Evolutionary conservation across 768 basidiomycete species (phyloP).

Genomic region (Boletus coccyginus): DNA sequence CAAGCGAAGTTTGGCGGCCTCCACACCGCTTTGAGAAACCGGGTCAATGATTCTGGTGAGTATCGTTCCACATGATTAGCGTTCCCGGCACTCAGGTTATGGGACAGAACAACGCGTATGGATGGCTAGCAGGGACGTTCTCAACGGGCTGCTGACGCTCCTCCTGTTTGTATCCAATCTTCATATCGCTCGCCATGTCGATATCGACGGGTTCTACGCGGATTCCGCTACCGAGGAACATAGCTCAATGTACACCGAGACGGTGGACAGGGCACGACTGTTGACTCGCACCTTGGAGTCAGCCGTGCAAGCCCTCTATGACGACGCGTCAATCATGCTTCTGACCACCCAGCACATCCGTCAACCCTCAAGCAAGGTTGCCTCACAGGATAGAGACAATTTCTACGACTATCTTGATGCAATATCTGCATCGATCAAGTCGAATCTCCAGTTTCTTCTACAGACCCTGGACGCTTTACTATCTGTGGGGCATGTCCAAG

Average conservation of each 20-base stretch:
- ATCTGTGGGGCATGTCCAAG: slow-evolving; percentile 67
- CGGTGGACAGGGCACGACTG: slow-evolving; percentile 65
- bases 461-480: slow-evolving; percentile 63
- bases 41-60: slow-evolving; percentile 25
- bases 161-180: slow-evolving; percentile 63
- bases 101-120: slow-evolving; percentile 30
- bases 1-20: slow-evolving; percentile 47
- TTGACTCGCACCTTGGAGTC: slow-evolving; percentile 71
- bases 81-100: slow-evolving; percentile 2
- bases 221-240: slow-evolving; percentile 40
- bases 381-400: slow-evolving; percentile 18
- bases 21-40: slow-evolving; percentile 23
- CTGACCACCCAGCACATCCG: slow-evolving; percentile 48
- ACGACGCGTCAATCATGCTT: slow-evolving; percentile 63
- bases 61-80: not conserved
- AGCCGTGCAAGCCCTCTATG: slow-evolving; percentile 69
- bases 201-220: slow-evolving; percentile 70
- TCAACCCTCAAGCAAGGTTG: slow-evolving; percentile 1
- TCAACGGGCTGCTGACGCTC: slow-evolving; percentile 57
- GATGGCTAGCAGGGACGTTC: slow-evolving; percentile 44
- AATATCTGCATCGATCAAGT: slow-evolving; percentile 49
- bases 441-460: slow-evolving; percentile 54
- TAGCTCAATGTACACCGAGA: slow-evolving; percentile 55
- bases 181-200: slow-evolving; percentile 77
- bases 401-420: slow-evolving; percentile 46